These are phyloP conservation scores for Hymenochaete sp. DNA, from an alignment of 1,284 basidiomycete genomes.

Conservation along the genomic window DNA sequence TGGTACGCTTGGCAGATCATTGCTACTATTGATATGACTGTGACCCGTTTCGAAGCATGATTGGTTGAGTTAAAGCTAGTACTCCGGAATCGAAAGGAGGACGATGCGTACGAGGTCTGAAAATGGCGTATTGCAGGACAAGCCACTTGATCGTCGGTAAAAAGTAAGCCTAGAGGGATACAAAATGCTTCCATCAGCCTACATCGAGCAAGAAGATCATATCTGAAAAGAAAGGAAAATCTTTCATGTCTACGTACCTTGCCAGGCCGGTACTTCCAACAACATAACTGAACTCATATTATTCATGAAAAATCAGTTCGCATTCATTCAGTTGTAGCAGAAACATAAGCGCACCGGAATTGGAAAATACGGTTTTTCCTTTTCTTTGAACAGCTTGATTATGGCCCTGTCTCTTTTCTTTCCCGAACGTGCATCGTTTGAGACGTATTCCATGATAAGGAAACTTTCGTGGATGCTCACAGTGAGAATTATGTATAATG, in stretches of 20 bases:
- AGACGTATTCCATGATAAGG: constrained; percentile 79
- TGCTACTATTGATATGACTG: constrained; percentile 59
- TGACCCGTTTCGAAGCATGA: constrained; percentile 5
- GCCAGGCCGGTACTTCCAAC: constrained; percentile 70
- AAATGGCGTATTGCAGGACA: constrained; percentile 76
- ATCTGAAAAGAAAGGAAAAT: too few species aligned
- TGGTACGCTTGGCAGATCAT: constrained; percentile 63
- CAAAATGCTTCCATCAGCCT: too few species aligned
- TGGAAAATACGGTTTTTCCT: constrained; percentile 72
- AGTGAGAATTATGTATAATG: constrained; percentile 7
- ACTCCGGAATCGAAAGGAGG: too few species aligned
- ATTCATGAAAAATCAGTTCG: too few species aligned
- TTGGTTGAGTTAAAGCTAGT: too few species aligned
- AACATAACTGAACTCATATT: constrained; percentile 67
- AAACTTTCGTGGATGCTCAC: too few species aligned
- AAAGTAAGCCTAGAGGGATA: constrained; percentile 58
- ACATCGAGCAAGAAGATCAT: constrained; percentile 10
- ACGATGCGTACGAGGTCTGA: constrained; percentile 65
- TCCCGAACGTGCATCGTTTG: too few species aligned
- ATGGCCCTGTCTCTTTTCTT: too few species aligned
- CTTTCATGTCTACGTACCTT: constrained; percentile 45
- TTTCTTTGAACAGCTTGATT: too few species aligned
- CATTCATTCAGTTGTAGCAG: too few species aligned
- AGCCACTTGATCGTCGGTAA: constrained; percentile 84
- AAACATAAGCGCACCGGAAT: constrained; percentile 49